phyloP scores from a whole-genome alignment of 208 protist genomes.

The Lotmaria passim region DNA sequence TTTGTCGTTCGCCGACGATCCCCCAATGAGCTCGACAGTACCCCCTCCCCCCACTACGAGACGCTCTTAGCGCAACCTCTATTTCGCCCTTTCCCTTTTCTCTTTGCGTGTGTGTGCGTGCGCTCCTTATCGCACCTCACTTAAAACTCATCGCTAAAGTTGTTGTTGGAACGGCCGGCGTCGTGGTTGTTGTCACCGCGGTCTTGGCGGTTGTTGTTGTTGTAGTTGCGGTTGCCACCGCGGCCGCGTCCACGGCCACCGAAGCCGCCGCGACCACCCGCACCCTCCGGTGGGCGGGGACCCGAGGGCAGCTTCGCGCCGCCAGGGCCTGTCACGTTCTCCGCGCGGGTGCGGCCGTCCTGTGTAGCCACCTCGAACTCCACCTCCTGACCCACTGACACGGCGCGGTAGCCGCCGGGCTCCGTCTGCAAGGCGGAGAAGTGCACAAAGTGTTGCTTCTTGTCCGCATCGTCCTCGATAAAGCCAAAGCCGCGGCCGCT shows the following conservation, averaged over 20 bases:
- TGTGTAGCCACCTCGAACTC: conserved; percentile 91
- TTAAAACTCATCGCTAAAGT: conserved; percentile 90
- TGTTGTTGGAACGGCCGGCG: conserved; percentile 51
- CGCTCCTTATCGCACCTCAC: too few species aligned
- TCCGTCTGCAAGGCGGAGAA: conserved; percentile 92
- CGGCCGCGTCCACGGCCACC: conserved; percentile 46
- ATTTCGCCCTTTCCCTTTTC: too few species aligned
- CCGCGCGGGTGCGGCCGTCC: conserved; percentile 88
- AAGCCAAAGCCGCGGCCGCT: conserved; percentile 91
- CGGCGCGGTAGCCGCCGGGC: conserved; percentile 81
- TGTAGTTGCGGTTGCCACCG: conserved; percentile 37
- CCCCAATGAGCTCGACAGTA: too few species aligned
- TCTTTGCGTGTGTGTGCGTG: too few species aligned
- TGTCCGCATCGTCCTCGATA: conserved; percentile 88
- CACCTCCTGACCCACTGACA: conserved; percentile 87
- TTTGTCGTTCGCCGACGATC: too few species aligned
- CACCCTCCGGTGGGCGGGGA: conserved; percentile 68
- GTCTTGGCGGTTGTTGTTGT: conserved; percentile 53
- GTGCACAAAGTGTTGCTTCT: conserved; percentile 94
- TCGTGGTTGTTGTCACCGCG: conserved; percentile 43
- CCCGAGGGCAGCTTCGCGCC: conserved; percentile 86
- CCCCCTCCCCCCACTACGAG: too few species aligned
- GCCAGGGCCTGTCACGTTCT: conserved; percentile 84
- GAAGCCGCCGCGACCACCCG: conserved; percentile 48
- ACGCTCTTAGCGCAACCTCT: too few species aligned